Evolutionary conservation across 306 rosid genomes (phyloP).

Genomic region (Pterocarpus santalinus): DNA sequence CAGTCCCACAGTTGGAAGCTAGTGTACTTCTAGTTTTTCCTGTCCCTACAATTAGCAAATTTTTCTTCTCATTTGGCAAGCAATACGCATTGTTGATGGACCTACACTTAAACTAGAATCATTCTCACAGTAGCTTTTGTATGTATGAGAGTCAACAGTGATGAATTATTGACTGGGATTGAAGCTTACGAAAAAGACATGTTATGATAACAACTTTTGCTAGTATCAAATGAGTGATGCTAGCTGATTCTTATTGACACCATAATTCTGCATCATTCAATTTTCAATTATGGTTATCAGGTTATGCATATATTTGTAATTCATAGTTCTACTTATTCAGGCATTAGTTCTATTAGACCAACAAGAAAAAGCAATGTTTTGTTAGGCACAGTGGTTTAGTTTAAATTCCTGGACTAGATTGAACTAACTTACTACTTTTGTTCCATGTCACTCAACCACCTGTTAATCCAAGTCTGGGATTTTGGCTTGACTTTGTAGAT

Average conservation of each 20-base stretch:
- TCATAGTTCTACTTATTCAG: constrained; percentile 11
- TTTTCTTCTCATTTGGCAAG: constrained; percentile 25
- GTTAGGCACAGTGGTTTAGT: constrained; percentile 23
- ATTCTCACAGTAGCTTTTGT: constrained; percentile 28
- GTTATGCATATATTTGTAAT: not conserved
- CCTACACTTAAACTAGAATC: constrained; percentile 4
- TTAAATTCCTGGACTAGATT: not conserved
- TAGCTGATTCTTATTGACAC: constrained; percentile 17
- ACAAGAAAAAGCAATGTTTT: not conserved
- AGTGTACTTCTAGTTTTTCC: not conserved
- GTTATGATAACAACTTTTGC: not conserved
- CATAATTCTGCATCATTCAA: constrained; percentile 11
- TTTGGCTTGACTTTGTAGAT: not conserved
- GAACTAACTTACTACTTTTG: too few relatives aligned
- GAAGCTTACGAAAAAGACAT: constrained; percentile 16
- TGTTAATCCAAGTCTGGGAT: not conserved
- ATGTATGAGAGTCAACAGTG: constrained; percentile 25
- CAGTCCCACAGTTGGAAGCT: not conserved
- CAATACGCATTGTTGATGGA: constrained; percentile 6
- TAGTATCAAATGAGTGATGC: not conserved
- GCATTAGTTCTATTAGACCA: not conserved
- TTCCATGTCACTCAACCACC: too few relatives aligned
- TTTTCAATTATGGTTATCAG: not conserved
- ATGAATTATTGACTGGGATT: constrained; percentile 18
- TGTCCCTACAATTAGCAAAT: not conserved